Base-by-base conservation (phyloP, 1,139 yeast genomes). In the Zygoascus sp. region DNA sequence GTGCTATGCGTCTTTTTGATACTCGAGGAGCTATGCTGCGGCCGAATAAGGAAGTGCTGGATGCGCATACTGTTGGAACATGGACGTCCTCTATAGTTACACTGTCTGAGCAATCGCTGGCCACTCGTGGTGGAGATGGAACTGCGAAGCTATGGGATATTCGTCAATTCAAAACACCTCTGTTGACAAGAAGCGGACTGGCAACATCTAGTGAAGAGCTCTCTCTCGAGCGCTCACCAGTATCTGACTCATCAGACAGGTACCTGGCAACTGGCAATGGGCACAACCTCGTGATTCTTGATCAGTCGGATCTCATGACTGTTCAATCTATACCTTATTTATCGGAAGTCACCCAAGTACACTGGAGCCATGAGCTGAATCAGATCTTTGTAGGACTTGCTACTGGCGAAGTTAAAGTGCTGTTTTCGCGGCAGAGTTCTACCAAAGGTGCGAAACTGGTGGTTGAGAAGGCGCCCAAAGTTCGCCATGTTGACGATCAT, bases 341-440 rank as follows among this genome's bases (percentile, higher is more conserved):
- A 2, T 23, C 53, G 1, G 28, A 49, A 2, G 54, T 66, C 3
- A 62, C 67, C 0, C 50, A 59, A 2, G 49, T 65, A 9, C 49
- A 57, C 19, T 70, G 72, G 71, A 58, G 60, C 44, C 32, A 53
- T 2, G 40, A 39, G 2, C 58, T 59, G 2, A 64, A 70, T 46
- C 73, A 70, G 47, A 65, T 73, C 16, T 57, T 65, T 22, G 57
- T 64, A 3, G 74, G 75, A 3, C 56, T 60, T 1, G 48, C 60
- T 1, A 48, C 56, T 23, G 74, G 74, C 1, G 44, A 52, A 0
- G 40, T 69, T 1, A 53, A 54, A 13, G 53, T 67, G 1, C 50
- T 71, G n/a, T 71, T 72, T 45, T 57, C 67, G 3, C 69, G 67
- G 0, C 54, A 52, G 1, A 27, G 48, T 1, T 68, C 75, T 1